These are phyloP conservation scores for Oryza australiensis DNA, from an alignment of 176 grass and related monocot genomes.

Conservation along the genomic window DNA sequence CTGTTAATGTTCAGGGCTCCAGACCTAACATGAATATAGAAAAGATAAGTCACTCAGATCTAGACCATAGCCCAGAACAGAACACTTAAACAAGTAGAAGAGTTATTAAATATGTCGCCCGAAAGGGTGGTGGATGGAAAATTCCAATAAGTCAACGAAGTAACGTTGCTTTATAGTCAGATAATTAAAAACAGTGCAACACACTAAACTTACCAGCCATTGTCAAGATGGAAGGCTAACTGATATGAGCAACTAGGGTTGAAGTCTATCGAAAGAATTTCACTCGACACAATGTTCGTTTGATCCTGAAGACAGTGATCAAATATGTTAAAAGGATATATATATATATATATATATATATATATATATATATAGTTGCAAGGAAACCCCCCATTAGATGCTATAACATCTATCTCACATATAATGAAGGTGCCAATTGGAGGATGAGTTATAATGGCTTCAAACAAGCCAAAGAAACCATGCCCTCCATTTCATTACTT, in stretches of 20 bases:
- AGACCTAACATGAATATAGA: slow-evolving; percentile 57
- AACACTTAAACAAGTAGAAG: background rate
- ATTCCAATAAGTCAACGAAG: slow-evolving; percentile 31
- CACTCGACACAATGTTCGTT: slow-evolving; percentile 76
- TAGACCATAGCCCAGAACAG: background rate
- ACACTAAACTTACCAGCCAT: slow-evolving; percentile 70
- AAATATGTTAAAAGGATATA: slow-evolving; percentile 3
- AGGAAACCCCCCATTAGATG: background rate
- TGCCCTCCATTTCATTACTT: background rate
- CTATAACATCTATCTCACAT: slow-evolving; percentile 8
- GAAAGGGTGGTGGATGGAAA: slow-evolving; percentile 19
- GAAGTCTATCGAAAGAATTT: slow-evolving; percentile 78
- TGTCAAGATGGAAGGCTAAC: slow-evolving; percentile 89
- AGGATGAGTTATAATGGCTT: slow-evolving; percentile 11
- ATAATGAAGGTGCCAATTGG: slow-evolving; percentile 3
- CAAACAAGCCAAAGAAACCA: background rate
- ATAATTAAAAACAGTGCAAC: slow-evolving; percentile 26
- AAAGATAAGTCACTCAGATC: slow-evolving; percentile 37
- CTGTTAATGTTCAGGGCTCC: slow-evolving; percentile 76
- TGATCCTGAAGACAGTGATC: slow-evolving; percentile 67
- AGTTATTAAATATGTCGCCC: slow-evolving; percentile 1
- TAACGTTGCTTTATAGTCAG: background rate
- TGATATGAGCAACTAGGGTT: slow-evolving; percentile 74
- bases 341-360: background rate
- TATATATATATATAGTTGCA: background rate